phyloP scores from a whole-genome alignment of 2,329 filamentous ascomycete species.

The Monosporascus ibericus region DNA sequence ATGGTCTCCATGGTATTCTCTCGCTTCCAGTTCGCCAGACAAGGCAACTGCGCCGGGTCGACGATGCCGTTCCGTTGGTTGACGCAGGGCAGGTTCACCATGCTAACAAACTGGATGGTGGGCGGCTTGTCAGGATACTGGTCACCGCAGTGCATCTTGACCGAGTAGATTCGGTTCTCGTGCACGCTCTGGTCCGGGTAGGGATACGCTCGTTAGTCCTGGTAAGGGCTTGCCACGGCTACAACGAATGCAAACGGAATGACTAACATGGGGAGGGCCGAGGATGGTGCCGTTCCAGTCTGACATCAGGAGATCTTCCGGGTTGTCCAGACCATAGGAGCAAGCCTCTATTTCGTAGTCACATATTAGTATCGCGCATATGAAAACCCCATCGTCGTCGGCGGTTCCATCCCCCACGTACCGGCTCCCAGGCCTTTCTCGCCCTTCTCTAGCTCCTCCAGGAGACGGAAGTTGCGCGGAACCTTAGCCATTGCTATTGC shows the following conservation, averaged over 20 bases:
- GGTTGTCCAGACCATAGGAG: conserved; percentile 91
- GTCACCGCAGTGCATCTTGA: conserved; percentile 91
- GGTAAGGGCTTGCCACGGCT: not conserved
- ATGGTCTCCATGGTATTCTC: conserved; percentile 95
- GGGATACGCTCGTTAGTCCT: not conserved
- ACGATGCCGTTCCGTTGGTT: conserved; percentile 75
- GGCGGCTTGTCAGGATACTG: conserved; percentile 87
- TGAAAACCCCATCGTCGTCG: not conserved
- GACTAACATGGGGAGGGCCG: conserved; percentile 84
- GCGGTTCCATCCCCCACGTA: conserved; percentile 32
- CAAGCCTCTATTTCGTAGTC: conserved; percentile 65
- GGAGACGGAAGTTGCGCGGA: conserved; percentile 89
- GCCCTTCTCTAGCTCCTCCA: conserved; percentile 97
- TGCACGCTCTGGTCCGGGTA: conserved; percentile 65
- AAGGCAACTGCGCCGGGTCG: conserved; percentile 76
- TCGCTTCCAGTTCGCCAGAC: conserved; percentile 83
- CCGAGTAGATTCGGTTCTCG: conserved; percentile 97
- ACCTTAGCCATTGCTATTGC: conserved; percentile 56
- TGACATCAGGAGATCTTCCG: conserved; percentile 92
- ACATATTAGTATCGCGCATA: not conserved
- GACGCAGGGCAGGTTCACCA: conserved; percentile 95
- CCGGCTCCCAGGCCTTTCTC: conserved; percentile 95
- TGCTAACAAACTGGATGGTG: conserved; percentile 84
- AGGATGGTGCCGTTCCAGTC: conserved; percentile 99
- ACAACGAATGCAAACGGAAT: not conserved